phyloP scores from a whole-genome alignment of 1,284 basidiomycete species.

The Peniophora sp. region DNA sequence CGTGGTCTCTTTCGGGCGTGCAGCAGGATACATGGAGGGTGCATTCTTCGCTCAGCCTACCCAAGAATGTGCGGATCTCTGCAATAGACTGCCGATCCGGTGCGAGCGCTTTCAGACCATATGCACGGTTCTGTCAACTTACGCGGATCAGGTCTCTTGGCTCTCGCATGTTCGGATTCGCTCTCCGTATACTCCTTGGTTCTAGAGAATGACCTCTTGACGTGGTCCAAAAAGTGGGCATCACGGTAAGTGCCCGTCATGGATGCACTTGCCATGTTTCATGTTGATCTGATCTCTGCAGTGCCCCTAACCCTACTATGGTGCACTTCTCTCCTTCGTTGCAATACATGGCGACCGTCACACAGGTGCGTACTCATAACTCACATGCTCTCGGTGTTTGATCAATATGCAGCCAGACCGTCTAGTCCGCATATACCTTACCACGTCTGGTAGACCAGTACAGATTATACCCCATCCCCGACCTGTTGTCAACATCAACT shows the following conservation, averaged over 20 bases:
- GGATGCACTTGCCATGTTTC: not conserved
- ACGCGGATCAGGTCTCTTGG: slow-evolving; percentile 50
- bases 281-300: slow-evolving; percentile 15
- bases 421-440: slow-evolving; percentile 57
- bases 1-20: slow-evolving; percentile 64
- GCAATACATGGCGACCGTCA: slow-evolving; percentile 62
- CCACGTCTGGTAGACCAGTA: slow-evolving; percentile 59
- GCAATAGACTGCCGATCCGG: slow-evolving; percentile 66
- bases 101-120: slow-evolving; percentile 17
- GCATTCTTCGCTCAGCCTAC: slow-evolving; percentile 67
- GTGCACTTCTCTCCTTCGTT: slow-evolving; percentile 66
- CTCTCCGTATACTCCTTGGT: slow-evolving; percentile 68
- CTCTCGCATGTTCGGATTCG: slow-evolving; percentile 48
- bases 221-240: slow-evolving; percentile 73
- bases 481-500: slow-evolving; percentile 52
- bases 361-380: slow-evolving; percentile 30
- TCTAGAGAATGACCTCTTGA: slow-evolving; percentile 71
- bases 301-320: slow-evolving; percentile 40
- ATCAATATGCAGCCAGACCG: slow-evolving; percentile 40
- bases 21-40: slow-evolving; percentile 61
- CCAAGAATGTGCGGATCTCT: slow-evolving; percentile 44
- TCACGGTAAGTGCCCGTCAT: slow-evolving; percentile 36
- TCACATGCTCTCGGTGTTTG: not conserved
- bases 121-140: slow-evolving; percentile 8
- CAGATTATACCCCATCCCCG: slow-evolving; percentile 64